Base-by-base conservation (phyloP, 2,329 filamentous ascomycete genomes). In the Penicillium capsulatum region DNA sequence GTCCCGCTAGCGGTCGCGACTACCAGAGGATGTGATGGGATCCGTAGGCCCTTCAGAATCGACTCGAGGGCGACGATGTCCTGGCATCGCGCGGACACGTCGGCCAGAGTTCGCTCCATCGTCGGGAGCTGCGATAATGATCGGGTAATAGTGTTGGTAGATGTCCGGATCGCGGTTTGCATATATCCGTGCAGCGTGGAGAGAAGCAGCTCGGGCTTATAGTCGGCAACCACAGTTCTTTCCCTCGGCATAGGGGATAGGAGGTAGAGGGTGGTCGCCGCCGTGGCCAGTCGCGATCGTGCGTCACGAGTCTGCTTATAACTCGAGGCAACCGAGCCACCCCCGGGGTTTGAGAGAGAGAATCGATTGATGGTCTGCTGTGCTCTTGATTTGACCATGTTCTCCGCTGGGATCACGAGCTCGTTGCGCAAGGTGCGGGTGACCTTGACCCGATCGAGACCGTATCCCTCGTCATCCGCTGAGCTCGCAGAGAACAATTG, bases 61-160 rank as follows among this genome's bases (percentile, higher is more conserved):
- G 81, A 71, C 67, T 95, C 88, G 2, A 97, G 71, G 0, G 88
- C 87, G n/a, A 94, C 81, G 27, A 97, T 80, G 57, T 94, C 94
- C 61, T 95, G 90, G 59, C 91, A 96, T 31, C 86, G 77, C 4
- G 83, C 80, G 5, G 86, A 85, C 15, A 95, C 80, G 55, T 97
- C 92, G 11, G 79, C 72, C 1, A 97, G 73, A 0, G 88, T 84
- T 36, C 87, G 79, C 33, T 97, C 90, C 19, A 97, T 74, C 0
- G 78, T 84, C 0, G 91, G 86, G 2, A 97, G 73, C 42, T 87
- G 85, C 3, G 83, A 81, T 11, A 98, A 74, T 0, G 86, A 83
- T 15, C 89, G 75, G 1, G 84, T 75, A 7, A 98, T 72, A 0
- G 82, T 76, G 9, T 86, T 81, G 5, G 91, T 73, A 27, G 86